Evolutionary conservation across 768 basidiomycete genomes (phyloP), one percentile per base, ranked within the genome.

Genomic region (Russula foetens): DNA sequence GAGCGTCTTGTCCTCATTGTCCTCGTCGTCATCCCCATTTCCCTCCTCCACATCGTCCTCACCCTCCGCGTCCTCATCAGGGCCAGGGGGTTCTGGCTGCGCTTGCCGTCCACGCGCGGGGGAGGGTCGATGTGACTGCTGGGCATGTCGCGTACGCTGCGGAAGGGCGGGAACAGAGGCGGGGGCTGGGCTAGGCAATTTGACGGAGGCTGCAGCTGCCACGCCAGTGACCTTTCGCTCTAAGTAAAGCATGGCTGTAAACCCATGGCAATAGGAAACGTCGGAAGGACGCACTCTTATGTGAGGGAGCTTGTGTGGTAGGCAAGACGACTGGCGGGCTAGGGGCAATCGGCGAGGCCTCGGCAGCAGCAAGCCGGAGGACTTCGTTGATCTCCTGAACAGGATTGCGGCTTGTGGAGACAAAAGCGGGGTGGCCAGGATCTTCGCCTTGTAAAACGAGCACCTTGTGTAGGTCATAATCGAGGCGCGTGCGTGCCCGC

Each of bases 1-100:
- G 5, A 83, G 64, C 55, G 75, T 75, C 68, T 83, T 79, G 70
- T 85, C 82, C 66, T 82, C 82, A 1, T 73, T 78, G 53, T 78
- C 80, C n/a, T 78, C 82, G 17, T 72, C 76, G 44, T 74, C 80
- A 29, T 77, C 77, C 1, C 72, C 75, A n/a, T 75, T 77, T 1
- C 63, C 74, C 9, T 73, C 72, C 26, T 71, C 71, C 19, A 70
- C 63, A 33, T 71, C 72, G 17, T 73, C 73, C 47, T 74, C 73
- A 29, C 72, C 73, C 59, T 74, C 73, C 2, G 70, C 73, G 47
- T 73, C 72, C 45, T 73, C 73, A 58, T 74, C 72, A 12, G 63
- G 62, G 15, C 58, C 58, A 14, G 56, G 49, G 17, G 63, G 49
- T 64, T 50, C 53, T 17, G 35, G 49, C 58, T 28, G 49, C n/a